phyloP scores from a whole-genome alignment of 345 rosid genomes.

The Balakata baccata region DNA sequence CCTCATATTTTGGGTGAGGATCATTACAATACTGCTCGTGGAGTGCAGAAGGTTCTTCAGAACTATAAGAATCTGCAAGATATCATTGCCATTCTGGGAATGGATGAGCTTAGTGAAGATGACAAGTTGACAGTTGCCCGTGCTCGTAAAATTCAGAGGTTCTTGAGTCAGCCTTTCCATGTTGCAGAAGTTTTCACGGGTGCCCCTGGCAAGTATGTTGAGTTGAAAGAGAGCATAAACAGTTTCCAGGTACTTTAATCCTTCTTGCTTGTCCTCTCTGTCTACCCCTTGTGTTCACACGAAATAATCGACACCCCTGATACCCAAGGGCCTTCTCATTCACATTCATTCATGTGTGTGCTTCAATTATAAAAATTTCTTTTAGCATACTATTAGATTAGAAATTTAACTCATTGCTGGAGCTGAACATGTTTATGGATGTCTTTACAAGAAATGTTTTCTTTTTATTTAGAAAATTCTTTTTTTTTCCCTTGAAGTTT shows the following conservation, averaged over 20 bases:
- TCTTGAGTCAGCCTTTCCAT: conserved; percentile 99
- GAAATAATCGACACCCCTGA: neutral
- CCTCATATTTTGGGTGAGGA: conserved; percentile 94
- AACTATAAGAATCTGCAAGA: conserved; percentile 99
- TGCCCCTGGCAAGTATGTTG: conserved; percentile 96
- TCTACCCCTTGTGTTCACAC: neutral
- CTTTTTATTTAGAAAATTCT: too few species aligned
- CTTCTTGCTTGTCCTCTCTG: neutral
- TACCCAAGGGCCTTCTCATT: neutral
- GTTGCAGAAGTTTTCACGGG: conserved; percentile 99
- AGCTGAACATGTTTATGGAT: too few species aligned
- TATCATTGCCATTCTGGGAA: conserved; percentile 96
- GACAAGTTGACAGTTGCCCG: conserved; percentile 96
- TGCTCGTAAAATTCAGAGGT: conserved; percentile 93
- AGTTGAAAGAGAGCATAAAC: conserved; percentile 76
- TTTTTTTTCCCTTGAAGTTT: too few species aligned
- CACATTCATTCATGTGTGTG: conserved; percentile 1
- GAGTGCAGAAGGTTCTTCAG: conserved; percentile 95
- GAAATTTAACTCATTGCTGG: too few species aligned
- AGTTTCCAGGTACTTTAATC: conserved; percentile 83
- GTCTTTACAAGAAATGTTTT: too few species aligned
- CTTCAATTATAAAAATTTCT: neutral
- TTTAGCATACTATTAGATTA: too few species aligned
- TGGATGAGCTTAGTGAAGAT: conserved; percentile 99
- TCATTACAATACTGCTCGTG: conserved; percentile 96